A percentile compares a stretch with the other conserved stretches of the same genome.
These are phyloP conservation scores for Aspergillus tubingensis DNA, from an alignment of 2,329 filamentous ascomycete genomes.

Conservation along the genomic window DNA sequence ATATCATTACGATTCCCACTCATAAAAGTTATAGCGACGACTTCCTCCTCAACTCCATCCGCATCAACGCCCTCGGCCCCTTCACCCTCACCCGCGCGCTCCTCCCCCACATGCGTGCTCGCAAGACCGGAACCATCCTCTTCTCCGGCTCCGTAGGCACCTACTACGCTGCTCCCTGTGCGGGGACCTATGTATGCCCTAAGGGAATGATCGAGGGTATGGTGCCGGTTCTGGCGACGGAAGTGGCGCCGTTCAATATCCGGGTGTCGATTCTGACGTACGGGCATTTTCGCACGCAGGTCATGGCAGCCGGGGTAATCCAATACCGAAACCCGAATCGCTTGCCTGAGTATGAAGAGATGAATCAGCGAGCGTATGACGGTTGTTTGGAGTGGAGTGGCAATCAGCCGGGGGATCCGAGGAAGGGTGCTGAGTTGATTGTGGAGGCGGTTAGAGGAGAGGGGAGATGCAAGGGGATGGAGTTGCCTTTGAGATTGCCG, in stretches of 20 bases:
- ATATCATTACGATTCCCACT: too few species aligned
- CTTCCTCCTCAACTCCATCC: not conserved
- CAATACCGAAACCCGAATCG: not conserved
- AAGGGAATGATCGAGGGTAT: slow-evolving; percentile 55
- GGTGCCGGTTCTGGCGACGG: slow-evolving; percentile 14
- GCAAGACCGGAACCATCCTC: slow-evolving; percentile 39
- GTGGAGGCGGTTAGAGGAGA: slow-evolving; percentile 18
- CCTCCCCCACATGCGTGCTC: slow-evolving; percentile 40
- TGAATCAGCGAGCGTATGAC: slow-evolving; percentile 1
- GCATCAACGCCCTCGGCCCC: slow-evolving; percentile 31
- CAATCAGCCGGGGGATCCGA: slow-evolving; percentile 18
- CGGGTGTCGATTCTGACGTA: slow-evolving; percentile 50
- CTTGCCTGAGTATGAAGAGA: slow-evolving; percentile 13
- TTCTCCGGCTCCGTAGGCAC: slow-evolving; percentile 45
- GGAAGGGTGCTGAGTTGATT: slow-evolving; percentile 12
- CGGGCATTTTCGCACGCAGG: slow-evolving; percentile 56
- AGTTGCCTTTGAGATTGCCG: slow-evolving; percentile 12
- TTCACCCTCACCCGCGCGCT: slow-evolving; percentile 42
- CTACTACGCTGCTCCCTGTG: slow-evolving; percentile 38
- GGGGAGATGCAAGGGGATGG: slow-evolving; percentile 11
- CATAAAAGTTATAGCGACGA: not conserved
- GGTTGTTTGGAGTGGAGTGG: not conserved
- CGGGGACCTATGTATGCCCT: slow-evolving; percentile 41
- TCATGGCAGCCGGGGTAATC: slow-evolving; percentile 41
- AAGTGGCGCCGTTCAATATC: slow-evolving; percentile 34